phyloP scores from a whole-genome alignment of 352 stramenopile species.

The Phytophthora europaea region DNA sequence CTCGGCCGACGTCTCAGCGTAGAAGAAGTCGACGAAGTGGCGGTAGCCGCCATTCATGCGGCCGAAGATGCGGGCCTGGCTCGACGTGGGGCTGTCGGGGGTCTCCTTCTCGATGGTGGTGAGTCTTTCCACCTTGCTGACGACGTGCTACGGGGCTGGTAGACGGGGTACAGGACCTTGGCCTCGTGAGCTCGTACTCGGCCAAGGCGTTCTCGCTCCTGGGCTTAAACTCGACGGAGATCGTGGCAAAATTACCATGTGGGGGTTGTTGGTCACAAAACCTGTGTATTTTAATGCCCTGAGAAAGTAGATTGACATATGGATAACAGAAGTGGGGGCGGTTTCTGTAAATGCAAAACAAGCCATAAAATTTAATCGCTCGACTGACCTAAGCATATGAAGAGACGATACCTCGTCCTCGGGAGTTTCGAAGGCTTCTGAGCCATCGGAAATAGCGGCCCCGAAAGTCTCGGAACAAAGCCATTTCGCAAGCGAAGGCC shows the following conservation, averaged over 20 bases:
- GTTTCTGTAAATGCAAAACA: too few species aligned
- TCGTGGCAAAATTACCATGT: too few species aligned
- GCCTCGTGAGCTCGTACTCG: constrained; percentile 55
- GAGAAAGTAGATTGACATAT: too few species aligned
- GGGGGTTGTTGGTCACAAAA: too few species aligned
- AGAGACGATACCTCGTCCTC: constrained; percentile 10
- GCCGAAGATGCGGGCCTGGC: constrained; percentile 66
- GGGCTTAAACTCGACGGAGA: too few species aligned
- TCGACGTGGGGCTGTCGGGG: constrained; percentile 22
- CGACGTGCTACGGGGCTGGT: constrained; percentile 41
- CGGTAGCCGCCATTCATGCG: constrained; percentile 69
- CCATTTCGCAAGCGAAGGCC: not conserved
- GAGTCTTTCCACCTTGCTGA: constrained; percentile 47
- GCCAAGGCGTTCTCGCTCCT: constrained; percentile 45
- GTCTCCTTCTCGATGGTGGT: constrained; percentile 52
- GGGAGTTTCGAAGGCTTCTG: constrained; percentile 4
- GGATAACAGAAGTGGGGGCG: too few species aligned
- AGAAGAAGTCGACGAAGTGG: constrained; percentile 80
- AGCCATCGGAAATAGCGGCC: constrained; percentile 4
- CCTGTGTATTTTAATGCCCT: too few species aligned
- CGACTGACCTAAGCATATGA: not conserved
- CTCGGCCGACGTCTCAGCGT: constrained; percentile 70
- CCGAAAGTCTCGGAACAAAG: not conserved
- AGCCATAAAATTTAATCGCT: too few species aligned
- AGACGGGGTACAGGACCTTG: constrained; percentile 42